Evolutionary conservation across 441 rosid genomes (phyloP).

Genomic region (Aquilaria agallochum): DNA sequence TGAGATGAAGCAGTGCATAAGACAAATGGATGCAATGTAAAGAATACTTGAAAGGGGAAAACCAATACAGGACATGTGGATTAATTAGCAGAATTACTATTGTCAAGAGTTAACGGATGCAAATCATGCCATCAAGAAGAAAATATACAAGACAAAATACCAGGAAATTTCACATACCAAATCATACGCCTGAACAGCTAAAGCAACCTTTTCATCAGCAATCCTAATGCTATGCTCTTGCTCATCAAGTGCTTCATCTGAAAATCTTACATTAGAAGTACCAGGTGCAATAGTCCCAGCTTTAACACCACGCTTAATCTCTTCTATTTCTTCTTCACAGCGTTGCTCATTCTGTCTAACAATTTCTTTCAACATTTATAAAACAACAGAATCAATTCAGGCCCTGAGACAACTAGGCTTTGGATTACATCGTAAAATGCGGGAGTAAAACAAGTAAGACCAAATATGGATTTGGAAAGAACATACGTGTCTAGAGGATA

Average conservation of each 20-base stretch:
- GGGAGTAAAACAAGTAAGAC: not conserved
- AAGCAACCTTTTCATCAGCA: conserved; percentile 92
- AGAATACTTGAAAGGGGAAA: conserved; percentile 1
- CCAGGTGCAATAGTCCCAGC: conserved; percentile 56
- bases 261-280: conserved; percentile 59
- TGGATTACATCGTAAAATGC: not conserved
- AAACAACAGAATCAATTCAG: not conserved
- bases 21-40: conserved; percentile 1
- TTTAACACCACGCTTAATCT: conserved; percentile 58
- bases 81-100: conserved; percentile 9
- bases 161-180: conserved; percentile 41
- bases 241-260: conserved; percentile 88
- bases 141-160: not conserved
- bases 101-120: not conserved
- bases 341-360: conserved; percentile 83
- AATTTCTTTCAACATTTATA: conserved; percentile 40
- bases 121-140: not conserved
- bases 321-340: conserved; percentile 89
- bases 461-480: not conserved
- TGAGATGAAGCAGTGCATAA: not conserved
- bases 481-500: conserved; percentile 13
- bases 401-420: not conserved
- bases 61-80: conserved; percentile 5
- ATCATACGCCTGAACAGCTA: conserved; percentile 94
- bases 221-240: conserved; percentile 92